phyloP scores from a whole-genome alignment of 2,329 filamentous ascomycete species.

The Colletotrichum salicis region DNA sequence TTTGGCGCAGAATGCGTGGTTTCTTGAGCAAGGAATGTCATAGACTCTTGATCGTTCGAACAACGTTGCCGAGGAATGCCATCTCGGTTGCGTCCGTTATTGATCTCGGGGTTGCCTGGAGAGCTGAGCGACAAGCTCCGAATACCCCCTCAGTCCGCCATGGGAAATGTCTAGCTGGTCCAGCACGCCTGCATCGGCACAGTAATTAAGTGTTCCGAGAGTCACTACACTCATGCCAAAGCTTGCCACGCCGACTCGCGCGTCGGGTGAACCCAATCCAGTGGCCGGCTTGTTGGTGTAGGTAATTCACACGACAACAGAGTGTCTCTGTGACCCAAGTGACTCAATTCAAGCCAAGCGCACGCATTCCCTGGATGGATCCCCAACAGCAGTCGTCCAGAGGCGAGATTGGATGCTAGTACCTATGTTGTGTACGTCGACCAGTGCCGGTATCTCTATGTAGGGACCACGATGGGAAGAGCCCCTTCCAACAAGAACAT shows the following conservation, averaged over 20 bases:
- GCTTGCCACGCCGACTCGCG: background rate
- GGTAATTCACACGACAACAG: background rate
- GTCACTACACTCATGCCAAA: background rate
- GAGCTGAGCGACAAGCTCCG: background rate
- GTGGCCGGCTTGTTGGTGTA: background rate
- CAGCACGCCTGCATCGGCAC: background rate
- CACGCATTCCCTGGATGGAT: background rate
- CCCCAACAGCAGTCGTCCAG: background rate
- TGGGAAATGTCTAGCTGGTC: background rate
- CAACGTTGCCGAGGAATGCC: slow-evolving; percentile 2
- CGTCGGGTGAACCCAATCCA: background rate
- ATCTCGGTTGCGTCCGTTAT: background rate
- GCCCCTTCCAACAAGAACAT: background rate
- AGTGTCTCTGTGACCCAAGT: background rate
- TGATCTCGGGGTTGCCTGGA: background rate
- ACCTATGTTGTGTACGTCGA: background rate
- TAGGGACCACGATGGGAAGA: no score
- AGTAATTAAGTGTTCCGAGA: background rate
- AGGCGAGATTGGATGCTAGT: no score
- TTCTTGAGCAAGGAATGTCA: slow-evolving; percentile 3
- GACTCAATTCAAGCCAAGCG: background rate
- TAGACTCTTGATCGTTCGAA: background rate
- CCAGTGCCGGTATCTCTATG: no score
- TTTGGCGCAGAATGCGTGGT: background rate
- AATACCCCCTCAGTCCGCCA: background rate